Evolutionary conservation across 2,329 filamentous ascomycete species (phyloP).

Genomic region (Fusarium nodosum): DNA sequence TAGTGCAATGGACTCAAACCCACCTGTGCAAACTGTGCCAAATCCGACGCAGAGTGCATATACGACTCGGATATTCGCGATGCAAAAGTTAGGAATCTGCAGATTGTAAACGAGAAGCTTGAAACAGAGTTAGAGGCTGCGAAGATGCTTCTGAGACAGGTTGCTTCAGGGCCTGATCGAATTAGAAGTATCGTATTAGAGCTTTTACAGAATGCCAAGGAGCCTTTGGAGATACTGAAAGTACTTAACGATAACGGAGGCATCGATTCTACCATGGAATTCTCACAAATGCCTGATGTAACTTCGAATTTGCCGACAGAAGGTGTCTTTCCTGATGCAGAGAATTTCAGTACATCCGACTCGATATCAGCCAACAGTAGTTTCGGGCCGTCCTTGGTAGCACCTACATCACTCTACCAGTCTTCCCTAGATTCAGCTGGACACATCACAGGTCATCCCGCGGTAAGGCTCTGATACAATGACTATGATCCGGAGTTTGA

Average conservation of each 20-base stretch:
- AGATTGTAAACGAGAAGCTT: not conserved
- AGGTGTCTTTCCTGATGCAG: not conserved
- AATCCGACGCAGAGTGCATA: not conserved
- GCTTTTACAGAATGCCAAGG: not conserved
- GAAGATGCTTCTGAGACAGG: not conserved
- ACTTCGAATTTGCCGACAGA: not conserved
- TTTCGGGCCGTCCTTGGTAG: not conserved
- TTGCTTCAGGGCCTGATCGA: not conserved
- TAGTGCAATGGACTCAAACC: slow-evolving; percentile 25
- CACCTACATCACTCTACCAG: fast-evolving
- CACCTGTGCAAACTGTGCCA: slow-evolving; percentile 7
- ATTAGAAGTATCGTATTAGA: not conserved
- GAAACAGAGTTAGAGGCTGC: not conserved
- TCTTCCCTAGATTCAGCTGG: fast-evolving
- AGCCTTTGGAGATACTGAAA: slow-evolving; percentile 5
- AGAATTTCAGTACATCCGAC: no score
- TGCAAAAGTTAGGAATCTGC: fast-evolving
- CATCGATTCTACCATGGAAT: not conserved
- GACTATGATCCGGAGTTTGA: not conserved
- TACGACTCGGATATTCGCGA: slow-evolving; percentile 17
- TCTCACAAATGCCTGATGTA: not conserved
- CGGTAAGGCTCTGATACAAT: not conserved
- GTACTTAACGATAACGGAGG: not conserved
- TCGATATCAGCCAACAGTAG: not conserved
- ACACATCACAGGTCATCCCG: not conserved